These are phyloP conservation scores for Rhynchospora tenuis DNA, from an alignment of 176 grass and related monocot genomes.

Conservation along the genomic window DNA sequence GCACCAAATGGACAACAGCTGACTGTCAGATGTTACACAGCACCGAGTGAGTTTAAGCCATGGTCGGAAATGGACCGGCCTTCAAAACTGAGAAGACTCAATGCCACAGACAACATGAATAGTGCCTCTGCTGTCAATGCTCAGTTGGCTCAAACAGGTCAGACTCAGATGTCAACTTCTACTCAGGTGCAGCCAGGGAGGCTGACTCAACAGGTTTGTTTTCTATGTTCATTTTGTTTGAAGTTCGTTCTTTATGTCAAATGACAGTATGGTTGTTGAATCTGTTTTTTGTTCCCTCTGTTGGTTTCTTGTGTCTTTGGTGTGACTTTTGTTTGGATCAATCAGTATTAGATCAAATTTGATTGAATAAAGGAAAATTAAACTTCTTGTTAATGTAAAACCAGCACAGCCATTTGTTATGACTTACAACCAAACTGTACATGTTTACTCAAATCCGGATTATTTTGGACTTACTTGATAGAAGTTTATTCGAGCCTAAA, in stretches of 20 bases:
- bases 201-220: constrained; percentile 56
- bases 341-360: neutral
- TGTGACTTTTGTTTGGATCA: neutral
- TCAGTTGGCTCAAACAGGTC: constrained; percentile 37
- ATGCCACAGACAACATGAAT: constrained; percentile 33
- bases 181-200: constrained; percentile 45
- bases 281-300: neutral
- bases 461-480: neutral
- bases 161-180: constrained; percentile 34
- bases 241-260: neutral
- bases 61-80: constrained; percentile 38
- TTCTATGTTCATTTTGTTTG: neutral
- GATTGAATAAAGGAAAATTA: neutral
- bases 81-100: constrained; percentile 56
- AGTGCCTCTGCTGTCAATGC: constrained; percentile 27
- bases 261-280: neutral
- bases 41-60: constrained; percentile 30
- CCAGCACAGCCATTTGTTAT: neutral
- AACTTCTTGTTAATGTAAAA: neutral
- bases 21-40: constrained; percentile 28
- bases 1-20: constrained; percentile 33
- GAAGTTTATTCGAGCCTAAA: neutral
- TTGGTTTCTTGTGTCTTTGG: neutral
- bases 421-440: neutral
- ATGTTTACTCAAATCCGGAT: neutral